Conservation (phyloP, 768 basidiomycete genomes). For the Pisolithus microcarpus region DNA sequence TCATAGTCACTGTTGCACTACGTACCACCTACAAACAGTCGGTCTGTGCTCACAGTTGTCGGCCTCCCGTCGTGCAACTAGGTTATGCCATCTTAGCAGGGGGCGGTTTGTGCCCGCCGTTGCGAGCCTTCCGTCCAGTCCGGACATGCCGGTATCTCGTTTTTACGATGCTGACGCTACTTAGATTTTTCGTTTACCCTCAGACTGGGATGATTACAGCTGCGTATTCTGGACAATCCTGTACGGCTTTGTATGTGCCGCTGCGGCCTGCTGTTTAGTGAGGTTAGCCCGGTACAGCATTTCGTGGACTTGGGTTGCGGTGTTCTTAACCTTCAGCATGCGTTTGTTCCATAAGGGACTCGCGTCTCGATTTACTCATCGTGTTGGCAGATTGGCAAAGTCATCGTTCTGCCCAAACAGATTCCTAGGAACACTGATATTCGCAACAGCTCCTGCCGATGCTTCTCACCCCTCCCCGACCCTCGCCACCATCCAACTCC, state of each 20-base stretch:
- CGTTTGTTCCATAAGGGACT: background rate
- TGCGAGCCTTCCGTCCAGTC: background rate
- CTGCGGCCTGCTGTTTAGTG: background rate
- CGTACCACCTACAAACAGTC: too few species aligned
- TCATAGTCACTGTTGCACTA: too few species aligned
- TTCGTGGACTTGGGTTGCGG: background rate
- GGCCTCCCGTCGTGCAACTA: background rate
- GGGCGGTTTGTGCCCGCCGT: background rate
- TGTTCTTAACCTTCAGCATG: background rate
- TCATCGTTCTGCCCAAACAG: background rate
- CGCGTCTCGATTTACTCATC: background rate
- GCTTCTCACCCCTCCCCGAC: too few species aligned
- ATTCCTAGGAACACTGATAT: background rate
- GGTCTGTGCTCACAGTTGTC: too few species aligned
- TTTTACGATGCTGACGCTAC: background rate
- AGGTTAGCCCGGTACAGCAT: background rate
- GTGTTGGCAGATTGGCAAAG: background rate
- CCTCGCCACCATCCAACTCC: too few species aligned
- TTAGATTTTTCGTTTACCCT: background rate
- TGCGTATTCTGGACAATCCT: background rate
- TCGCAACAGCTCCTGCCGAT: too few species aligned
- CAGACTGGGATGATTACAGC: background rate
- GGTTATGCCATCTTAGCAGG: background rate
- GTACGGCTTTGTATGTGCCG: background rate
- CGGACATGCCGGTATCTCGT: background rate